Conservation (phyloP, 306 rosid species). For the Vigna reflexopilosa region DNA sequence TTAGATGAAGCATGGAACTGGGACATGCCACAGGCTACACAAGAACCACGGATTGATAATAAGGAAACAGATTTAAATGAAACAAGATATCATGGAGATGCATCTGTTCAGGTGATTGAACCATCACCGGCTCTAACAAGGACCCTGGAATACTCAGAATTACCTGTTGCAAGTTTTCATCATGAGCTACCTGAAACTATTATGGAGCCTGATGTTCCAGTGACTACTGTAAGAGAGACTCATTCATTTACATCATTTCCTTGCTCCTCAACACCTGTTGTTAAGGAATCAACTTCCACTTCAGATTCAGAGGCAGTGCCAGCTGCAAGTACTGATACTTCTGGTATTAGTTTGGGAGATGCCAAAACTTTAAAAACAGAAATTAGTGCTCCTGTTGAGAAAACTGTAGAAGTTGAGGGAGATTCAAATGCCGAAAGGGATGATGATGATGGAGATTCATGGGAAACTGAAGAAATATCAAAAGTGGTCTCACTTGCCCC, state of each 20-base stretch:
- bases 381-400: constrained; percentile 55
- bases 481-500: constrained; percentile 59
- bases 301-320: constrained; percentile 56
- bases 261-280: constrained; percentile 40
- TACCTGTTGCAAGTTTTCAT: constrained; percentile 48
- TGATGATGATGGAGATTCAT: constrained; percentile 74
- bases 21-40: constrained; percentile 49
- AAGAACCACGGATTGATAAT: constrained; percentile 37
- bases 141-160: constrained; percentile 55
- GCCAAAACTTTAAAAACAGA: constrained; percentile 44
- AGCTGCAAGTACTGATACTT: constrained; percentile 52
- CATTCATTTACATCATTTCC: constrained; percentile 49
- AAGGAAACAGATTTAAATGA: constrained; percentile 52
- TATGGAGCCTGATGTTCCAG: constrained; percentile 59
- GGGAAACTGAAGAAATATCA: constrained; percentile 79
- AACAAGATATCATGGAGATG: constrained; percentile 55
- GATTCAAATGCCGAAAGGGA: constrained; percentile 67
- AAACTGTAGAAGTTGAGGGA: constrained; percentile 62
- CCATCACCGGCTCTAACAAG: constrained; percentile 47
- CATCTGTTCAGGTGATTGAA: constrained; percentile 51
- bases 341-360: constrained; percentile 51
- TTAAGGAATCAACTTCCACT: constrained; percentile 51
- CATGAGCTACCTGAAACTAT: constrained; percentile 61
- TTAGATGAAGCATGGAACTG: constrained; percentile 63
- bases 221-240: constrained; percentile 54